Base-by-base conservation (phyloP, 2,329 filamentous ascomycete species). In the Aureobasidium uvarum region DNA sequence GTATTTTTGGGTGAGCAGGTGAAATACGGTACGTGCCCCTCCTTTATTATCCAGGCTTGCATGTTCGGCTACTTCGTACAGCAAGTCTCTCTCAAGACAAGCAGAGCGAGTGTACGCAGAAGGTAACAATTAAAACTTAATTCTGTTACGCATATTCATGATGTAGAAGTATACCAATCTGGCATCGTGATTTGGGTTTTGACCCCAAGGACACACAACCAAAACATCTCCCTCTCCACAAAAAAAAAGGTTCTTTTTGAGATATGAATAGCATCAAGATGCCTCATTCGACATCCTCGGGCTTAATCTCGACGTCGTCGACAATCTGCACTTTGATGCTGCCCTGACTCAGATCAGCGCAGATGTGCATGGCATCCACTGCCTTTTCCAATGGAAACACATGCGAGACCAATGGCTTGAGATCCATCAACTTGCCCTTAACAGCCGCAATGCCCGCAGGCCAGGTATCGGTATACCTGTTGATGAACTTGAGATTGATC, bases 391-490 rank as follows among this genome's bases (percentile, higher is more conserved):
- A 76, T 0, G 84, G 82, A 67, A 86, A 89, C 0, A 78, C 80
- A 73, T 90, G 87, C 13, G 86, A 86, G 3, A 90, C 83, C 20
- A 89, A 75, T 56, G 81, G 81, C 71, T 86, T 86, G 23, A 89
- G 76, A 71, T 89, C 82, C 10, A 90, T 72, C 1, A 89, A 79
- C 0, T 83, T 83, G 3, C 85, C 84, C 46, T 80, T 81, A 33
- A 90, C 72, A 55, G 84, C 85, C 7, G 83, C 79, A 39, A 90
- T 87, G 0, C 85, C 88, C 0, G 84, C 81, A 0, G 87, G 87
- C 87, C 88, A 90, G 0, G 87, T 89, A 71, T 90, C 86, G 46
- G 83, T 80, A 72, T 90, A 90, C 8, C 88, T 81, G 73, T 90
- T 89, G 72, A 89, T 90, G 76, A 90, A 90, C 43, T 83, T 84